Percentiles rank a stretch among this genome's conserved stretches.
These are phyloP conservation scores for Fusarium citri DNA, from an alignment of 2,329 filamentous ascomycete species.

Conservation along the genomic window DNA sequence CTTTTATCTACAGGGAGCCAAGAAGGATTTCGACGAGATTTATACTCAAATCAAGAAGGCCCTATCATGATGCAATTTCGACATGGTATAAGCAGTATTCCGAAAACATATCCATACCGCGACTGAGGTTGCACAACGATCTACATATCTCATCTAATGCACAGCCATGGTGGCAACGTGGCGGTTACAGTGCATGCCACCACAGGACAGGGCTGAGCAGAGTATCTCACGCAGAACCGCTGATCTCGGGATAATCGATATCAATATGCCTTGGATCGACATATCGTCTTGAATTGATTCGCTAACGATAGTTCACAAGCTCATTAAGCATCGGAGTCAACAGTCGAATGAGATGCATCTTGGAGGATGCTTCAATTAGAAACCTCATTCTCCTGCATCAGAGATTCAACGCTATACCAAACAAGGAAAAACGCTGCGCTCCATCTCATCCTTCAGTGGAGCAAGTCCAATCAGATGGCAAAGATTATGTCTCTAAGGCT, in stretches of 20 bases:
- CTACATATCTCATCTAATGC: not conserved
- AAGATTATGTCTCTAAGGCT: not conserved
- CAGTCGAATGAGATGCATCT: slow-evolving; percentile 2
- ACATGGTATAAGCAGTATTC: not conserved
- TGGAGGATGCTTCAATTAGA: not conserved
- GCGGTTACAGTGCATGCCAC: not conserved
- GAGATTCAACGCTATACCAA: slow-evolving; percentile 18
- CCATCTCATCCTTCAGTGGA: slow-evolving; percentile 8
- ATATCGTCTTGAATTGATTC: not conserved
- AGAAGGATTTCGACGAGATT: not conserved
- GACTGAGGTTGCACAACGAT: not conserved
- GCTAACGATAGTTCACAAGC: not conserved
- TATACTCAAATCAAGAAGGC: not conserved
- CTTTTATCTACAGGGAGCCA: no score
- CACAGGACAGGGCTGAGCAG: slow-evolving; percentile 33
- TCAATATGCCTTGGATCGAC: slow-evolving; percentile 12
- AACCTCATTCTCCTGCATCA: not conserved
- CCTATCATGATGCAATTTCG: not conserved
- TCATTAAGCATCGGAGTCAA: not conserved
- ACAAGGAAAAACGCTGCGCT: slow-evolving; percentile 27
- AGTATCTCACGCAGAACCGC: slow-evolving; percentile 10
- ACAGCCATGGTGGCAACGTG: slow-evolving; percentile 11
- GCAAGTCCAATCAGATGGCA: slow-evolving; percentile 13
- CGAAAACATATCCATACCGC: not conserved
- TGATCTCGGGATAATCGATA: slow-evolving; percentile 13